Percentiles rank a stretch among this genome's conserved stretches.
Conservation (phyloP, 164 flowering plant species). For the Chimonanthus salicifolius region DNA sequence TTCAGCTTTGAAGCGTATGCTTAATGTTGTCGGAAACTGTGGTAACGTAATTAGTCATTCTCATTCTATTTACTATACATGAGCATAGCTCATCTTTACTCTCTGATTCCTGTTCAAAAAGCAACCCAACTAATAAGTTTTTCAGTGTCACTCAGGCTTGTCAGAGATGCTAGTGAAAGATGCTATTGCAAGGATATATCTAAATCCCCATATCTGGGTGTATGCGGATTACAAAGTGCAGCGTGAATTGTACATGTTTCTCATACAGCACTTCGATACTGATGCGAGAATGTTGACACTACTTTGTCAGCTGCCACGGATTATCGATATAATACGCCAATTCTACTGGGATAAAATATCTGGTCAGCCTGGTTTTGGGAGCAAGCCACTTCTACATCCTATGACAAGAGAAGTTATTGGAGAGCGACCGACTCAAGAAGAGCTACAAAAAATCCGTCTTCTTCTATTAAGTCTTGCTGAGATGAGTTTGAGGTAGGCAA, state of each 20-base stretch:
- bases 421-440: constrained; percentile 73
- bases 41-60: constrained; percentile 40
- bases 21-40: constrained; percentile 57
- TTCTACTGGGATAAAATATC: constrained; percentile 74
- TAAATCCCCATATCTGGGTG: constrained; percentile 87
- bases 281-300: constrained; percentile 68
- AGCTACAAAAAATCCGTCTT: constrained; percentile 88
- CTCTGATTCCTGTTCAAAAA: background rate
- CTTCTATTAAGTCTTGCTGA: constrained; percentile 94
- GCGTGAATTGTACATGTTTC: constrained; percentile 89
- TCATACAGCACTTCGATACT: constrained; percentile 86
- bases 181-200: constrained; percentile 73
- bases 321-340: constrained; percentile 69
- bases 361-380: constrained; percentile 43
- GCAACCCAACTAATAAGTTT: background rate
- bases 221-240: constrained; percentile 75
- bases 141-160: constrained; percentile 41
- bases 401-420: constrained; percentile 49
- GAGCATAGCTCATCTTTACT: background rate
- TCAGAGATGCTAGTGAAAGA: constrained; percentile 78
- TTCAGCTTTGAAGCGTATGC: constrained; percentile 74
- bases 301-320: constrained; percentile 72
- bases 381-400: constrained; percentile 59
- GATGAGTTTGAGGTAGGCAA: constrained; percentile 85
- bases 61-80: background rate